Evolutionary conservation across 2,329 filamentous ascomycete genomes (phyloP), one percentile per base, ranked within the genome.

Genomic region (Dryadomyces quercivorus): DNA sequence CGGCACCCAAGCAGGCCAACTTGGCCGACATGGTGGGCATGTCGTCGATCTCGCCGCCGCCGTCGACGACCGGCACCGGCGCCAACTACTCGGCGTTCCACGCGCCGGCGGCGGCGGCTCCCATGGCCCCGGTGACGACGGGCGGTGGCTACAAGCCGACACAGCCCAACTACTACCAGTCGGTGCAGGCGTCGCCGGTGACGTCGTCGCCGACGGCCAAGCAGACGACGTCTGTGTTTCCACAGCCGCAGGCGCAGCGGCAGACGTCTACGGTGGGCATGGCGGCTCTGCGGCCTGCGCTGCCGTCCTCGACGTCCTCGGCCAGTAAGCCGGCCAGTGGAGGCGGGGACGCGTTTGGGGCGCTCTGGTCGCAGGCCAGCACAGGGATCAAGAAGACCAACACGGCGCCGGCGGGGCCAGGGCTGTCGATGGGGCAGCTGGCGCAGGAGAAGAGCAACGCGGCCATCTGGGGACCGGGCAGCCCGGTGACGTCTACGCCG

Each of bases 371-470:
- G 56, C 82, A 81, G 60, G 84, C 84, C 31, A 88, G 83, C 59
- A 78, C 78, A 12, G 83, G 84, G 49, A 78, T 90, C 60, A 90
- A 90, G 74, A 94, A 93, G 72, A 75, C 70, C 57, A 78, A 82
- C 22, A 40, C 36, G 4, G 21, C 12, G 2, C 74, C 77, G 10
- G 73, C 76, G 53, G 86, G 85, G 0, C 84, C 83, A 56, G 86
- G 86, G 0, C 85, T 84, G 56, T 91, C 91, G 54, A 79, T 98
- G 71, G 91, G 90, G 34, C 91, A 95, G 67, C 81, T 98, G 52
- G 92, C 91, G n/a, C 96, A 96, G 75, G 90, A 96, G 71, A 96
- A 97, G 77, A 93, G 90, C 56, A 90, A 84, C 62, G 90, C 91
- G 16, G 90, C 91, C 8, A 88, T 98, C 59, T 98, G 94, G 90